Evolutionary conservation across 129 eudicot genomes (phyloP).

Genomic region (Escallonia herrerae): DNA sequence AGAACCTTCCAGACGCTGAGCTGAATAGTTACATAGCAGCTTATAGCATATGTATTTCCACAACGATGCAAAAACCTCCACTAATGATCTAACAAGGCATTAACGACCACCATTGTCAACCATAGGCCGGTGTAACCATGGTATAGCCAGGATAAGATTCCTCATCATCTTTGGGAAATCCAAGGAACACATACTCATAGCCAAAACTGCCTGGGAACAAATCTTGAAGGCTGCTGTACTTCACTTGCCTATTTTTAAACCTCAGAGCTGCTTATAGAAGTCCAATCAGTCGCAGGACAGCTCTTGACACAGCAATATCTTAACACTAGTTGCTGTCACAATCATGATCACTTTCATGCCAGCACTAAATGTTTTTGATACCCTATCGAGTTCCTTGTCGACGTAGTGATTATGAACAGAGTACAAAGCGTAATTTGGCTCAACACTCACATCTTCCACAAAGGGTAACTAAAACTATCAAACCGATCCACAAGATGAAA

Average conservation of each 20-base stretch:
- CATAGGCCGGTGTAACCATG: background rate
- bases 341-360: constrained; percentile 31
- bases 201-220: constrained; percentile 7
- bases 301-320: constrained; percentile 25
- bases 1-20: constrained; percentile 12
- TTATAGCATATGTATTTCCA: background rate
- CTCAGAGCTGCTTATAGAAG: background rate
- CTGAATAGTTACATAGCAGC: constrained; percentile 2
- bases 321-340: constrained; percentile 32
- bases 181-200: background rate
- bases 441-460: background rate
- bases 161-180: constrained; percentile 1
- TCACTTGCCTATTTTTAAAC: constrained; percentile 2
- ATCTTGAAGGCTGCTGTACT: background rate
- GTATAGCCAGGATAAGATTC: constrained; percentile 10
- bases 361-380: constrained; percentile 7
- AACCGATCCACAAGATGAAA: background rate
- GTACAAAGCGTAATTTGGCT: constrained; percentile 3
- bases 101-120: background rate
- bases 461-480: background rate
- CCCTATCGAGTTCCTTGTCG: constrained; percentile 2
- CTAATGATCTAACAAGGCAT: background rate
- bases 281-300: constrained; percentile 27
- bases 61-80: background rate
- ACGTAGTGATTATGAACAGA: constrained; percentile 5